Evolutionary conservation across 1,284 basidiomycete species (phyloP), one percentile per base, ranked within the genome.

Genomic region (Cystobasidium sp.): DNA sequence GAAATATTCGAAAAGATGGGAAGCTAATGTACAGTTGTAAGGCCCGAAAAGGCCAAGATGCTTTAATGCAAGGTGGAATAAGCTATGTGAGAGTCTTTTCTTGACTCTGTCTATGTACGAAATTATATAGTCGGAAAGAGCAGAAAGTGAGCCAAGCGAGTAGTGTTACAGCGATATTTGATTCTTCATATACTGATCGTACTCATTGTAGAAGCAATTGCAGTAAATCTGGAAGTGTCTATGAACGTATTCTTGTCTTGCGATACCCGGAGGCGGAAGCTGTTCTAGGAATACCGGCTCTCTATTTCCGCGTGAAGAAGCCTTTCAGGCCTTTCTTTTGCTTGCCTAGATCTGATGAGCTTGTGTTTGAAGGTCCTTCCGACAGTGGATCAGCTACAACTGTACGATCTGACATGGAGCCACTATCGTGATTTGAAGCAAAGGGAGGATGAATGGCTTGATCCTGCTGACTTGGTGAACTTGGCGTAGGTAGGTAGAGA

Each of bases 401-500:
- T n/a, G 64, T 66, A 41, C 64, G 51, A 53, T 66, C 64, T 1
- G 64, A 66, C 22, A 66, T 22, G 0, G 64, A 66, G 20, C n/a
- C 37, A 7, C 43, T 63, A 8, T 18, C 43, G 9, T 9, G n/a
- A 10, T n/a, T 8, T 24, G 61, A 63, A 43, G 61, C 61, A 24
- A 51, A 63, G 31, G 61, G 61, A 1, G 61, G 44, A n/a, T 51
- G 43, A 6, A 63, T 47, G 7, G 61, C 61, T 51, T 51, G 43
- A 4, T 22, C 61, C 47, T 63, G 43, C 31, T 63, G 61, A 51
- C 61, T 68, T 7, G 68, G 56, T 6, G 68, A 61, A 22, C 39
- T n/a, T 22, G 68, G 68, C 20, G 68, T 39, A 10, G 69, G 69
- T 0, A 71, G 12, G 43, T 71, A 71, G 31, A 71, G 61, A 10